phyloP scores from a whole-genome alignment of 2,329 filamentous ascomycete species.

The Coniella lustricola region DNA sequence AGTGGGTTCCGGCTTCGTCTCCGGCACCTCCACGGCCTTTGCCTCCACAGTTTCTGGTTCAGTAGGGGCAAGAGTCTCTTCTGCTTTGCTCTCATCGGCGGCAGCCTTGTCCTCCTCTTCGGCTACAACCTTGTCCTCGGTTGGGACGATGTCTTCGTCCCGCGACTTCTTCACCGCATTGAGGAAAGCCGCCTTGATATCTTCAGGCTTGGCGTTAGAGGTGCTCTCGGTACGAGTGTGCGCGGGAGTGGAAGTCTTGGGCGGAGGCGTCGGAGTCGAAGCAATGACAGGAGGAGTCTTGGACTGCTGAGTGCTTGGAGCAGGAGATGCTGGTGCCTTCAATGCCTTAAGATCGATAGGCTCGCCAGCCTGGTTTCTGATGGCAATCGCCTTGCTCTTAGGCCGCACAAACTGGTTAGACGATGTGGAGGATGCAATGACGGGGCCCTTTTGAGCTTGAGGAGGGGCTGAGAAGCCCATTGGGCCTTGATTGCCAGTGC shows the following conservation, averaged over 20 bases:
- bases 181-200: constrained; percentile 77
- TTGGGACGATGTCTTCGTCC: constrained; percentile 36
- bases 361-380: constrained; percentile 78
- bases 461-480: constrained; percentile 53
- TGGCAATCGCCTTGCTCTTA: constrained; percentile 67
- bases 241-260: constrained; percentile 59
- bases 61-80: constrained; percentile 20
- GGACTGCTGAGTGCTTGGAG: constrained; percentile 45
- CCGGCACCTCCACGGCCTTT: constrained; percentile 18
- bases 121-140: constrained; percentile 25
- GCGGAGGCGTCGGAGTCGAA: constrained; percentile 72
- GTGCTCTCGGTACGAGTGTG: constrained; percentile 67
- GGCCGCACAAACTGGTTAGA: constrained; percentile 46
- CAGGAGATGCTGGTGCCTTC: constrained; percentile 51
- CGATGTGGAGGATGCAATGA: constrained; percentile 35
- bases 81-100: constrained; percentile 20
- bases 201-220: constrained; percentile 63
- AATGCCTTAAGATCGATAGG: constrained; percentile 61
- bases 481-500: constrained; percentile 58
- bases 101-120: constrained; percentile 21
- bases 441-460: constrained; percentile 47
- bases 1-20: constrained; percentile 5
- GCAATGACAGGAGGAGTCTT: constrained; percentile 66
- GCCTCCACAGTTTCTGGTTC: constrained; percentile 22
- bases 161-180: constrained; percentile 64